phyloP scores from a whole-genome alignment of 495 filamentous ascomycete species.

The Neurospora sp. region DNA sequence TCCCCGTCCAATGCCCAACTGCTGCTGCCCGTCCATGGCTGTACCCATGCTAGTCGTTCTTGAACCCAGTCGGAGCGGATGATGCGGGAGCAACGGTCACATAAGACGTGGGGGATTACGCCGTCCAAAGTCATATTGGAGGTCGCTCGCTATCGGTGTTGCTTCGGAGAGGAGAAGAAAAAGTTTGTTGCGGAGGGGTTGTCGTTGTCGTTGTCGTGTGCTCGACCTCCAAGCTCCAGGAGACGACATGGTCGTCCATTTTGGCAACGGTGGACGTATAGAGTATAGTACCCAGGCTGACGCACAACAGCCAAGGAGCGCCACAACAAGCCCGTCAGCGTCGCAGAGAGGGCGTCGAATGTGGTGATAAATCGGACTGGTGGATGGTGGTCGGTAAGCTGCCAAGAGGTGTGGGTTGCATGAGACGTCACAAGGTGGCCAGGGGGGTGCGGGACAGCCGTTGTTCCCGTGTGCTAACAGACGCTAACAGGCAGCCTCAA shows the following conservation, averaged over 20 bases:
- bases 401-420: neutral
- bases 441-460: neutral
- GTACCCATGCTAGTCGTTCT: neutral
- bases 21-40: neutral
- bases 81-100: neutral
- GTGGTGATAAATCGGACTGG: neutral
- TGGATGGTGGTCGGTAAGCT: neutral
- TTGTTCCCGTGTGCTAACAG: neutral
- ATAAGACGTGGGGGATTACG: neutral
- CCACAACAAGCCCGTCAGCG: neutral
- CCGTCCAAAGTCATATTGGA: neutral
- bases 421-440: neutral
- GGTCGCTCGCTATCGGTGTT: neutral
- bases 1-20: neutral
- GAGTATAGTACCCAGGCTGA: neutral
- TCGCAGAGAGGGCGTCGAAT: neutral
- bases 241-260: neutral
- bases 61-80: neutral
- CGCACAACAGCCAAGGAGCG: neutral
- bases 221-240: neutral
- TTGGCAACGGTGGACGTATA: neutral
- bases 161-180: neutral
- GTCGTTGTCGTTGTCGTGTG: neutral
- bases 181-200: neutral
- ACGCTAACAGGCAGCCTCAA: neutral